Evolutionary conservation across 1,284 basidiomycete genomes (phyloP).

Genomic region (Rhodotorula sp.): DNA sequence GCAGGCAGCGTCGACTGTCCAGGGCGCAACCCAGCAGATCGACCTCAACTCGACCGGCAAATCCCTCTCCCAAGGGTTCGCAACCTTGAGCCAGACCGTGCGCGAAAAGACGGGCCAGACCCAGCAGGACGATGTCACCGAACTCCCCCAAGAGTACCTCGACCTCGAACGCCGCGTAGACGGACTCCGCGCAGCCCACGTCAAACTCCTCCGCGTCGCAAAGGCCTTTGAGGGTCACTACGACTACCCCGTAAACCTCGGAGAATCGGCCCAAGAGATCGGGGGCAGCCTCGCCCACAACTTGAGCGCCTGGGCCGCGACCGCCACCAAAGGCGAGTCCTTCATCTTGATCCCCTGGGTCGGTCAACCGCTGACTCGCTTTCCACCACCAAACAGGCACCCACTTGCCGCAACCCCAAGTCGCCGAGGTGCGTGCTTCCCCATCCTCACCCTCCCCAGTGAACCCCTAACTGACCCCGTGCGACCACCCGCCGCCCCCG

Average conservation of each 20-base stretch:
- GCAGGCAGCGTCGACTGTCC: slow-evolving; percentile 26
- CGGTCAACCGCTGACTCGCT: background rate
- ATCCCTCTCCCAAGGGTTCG: slow-evolving; percentile 38
- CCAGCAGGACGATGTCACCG: slow-evolving; percentile 88
- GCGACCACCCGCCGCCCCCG: background rate
- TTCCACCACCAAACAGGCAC: slow-evolving; percentile 55
- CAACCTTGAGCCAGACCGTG: slow-evolving; percentile 38
- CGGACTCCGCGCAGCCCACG: slow-evolving; percentile 72
- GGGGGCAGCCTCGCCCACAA: slow-evolving; percentile 63
- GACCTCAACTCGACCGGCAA: slow-evolving; percentile 39
- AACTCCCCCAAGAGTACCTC: slow-evolving; percentile 89
- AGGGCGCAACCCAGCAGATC: slow-evolving; percentile 28
- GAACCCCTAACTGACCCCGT: slow-evolving; percentile 29
- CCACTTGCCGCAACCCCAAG: slow-evolving; percentile 72
- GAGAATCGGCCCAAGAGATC: slow-evolving; percentile 56
- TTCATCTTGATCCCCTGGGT: background rate
- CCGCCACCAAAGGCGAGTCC: slow-evolving; percentile 66
- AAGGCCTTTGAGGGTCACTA: slow-evolving; percentile 26
- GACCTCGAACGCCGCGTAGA: slow-evolving; percentile 93
- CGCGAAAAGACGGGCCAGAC: slow-evolving; percentile 84
- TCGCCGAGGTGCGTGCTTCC: slow-evolving; percentile 50
- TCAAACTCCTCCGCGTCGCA: slow-evolving; percentile 68
- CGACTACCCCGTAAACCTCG: slow-evolving; percentile 64
- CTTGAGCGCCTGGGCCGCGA: slow-evolving; percentile 81
- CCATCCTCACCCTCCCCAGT: background rate